phyloP scores from a whole-genome alignment of 1,139 yeast genomes.

The Sugiyamaella japonica region DNA sequence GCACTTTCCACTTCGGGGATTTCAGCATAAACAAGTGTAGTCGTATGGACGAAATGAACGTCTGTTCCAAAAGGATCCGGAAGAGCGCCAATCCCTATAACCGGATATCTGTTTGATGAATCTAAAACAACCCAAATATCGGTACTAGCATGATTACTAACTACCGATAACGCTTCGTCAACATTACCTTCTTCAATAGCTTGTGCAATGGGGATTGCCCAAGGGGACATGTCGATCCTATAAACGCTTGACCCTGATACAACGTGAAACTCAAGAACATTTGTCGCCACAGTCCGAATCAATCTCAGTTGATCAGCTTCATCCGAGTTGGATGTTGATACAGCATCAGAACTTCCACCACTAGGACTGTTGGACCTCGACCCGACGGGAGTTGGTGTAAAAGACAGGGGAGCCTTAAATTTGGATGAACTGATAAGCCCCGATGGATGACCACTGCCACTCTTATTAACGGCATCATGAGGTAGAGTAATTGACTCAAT shows the following conservation, averaged over 20 bases:
- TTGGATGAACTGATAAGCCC: background rate
- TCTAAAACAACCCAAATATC: constrained; percentile 14
- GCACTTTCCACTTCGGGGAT: constrained; percentile 4
- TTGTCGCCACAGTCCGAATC: background rate
- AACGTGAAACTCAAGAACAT: constrained; percentile 8
- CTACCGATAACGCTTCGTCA: constrained; percentile 9
- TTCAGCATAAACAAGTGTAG: constrained; percentile 12
- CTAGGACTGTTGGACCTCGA: background rate
- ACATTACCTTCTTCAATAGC: constrained; percentile 28
- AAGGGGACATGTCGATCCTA: constrained; percentile 29
- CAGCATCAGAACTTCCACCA: background rate
- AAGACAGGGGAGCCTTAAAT: background rate
- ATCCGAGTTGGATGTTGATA: background rate
- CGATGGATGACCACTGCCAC: background rate
- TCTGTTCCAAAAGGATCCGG: constrained; percentile 11
- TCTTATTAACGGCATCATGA: background rate
- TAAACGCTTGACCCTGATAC: constrained; percentile 8
- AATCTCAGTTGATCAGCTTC: background rate
- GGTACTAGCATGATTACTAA: constrained; percentile 1
- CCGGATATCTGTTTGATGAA: constrained; percentile 4
- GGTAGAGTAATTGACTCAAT: constrained; percentile 19
- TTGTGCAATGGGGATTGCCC: constrained; percentile 33
- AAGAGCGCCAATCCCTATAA: constrained; percentile 14
- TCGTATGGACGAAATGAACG: constrained; percentile 12
- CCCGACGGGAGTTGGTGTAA: background rate